phyloP scores from a whole-genome alignment of 1,139 yeast genomes.

The Spathaspora sp. region DNA sequence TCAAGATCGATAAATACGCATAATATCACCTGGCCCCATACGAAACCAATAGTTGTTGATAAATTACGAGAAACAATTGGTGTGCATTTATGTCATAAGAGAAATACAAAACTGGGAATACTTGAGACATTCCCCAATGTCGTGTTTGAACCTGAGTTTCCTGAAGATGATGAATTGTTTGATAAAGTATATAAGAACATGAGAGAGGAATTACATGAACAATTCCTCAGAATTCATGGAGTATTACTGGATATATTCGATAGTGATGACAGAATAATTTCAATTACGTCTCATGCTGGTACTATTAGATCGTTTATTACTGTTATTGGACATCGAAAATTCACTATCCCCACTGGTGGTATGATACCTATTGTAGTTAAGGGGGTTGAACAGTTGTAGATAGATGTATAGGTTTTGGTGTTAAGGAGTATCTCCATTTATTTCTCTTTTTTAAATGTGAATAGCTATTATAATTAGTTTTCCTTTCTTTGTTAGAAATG shows the following conservation, averaged over 20 bases:
- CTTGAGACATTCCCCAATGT: constrained; percentile 26
- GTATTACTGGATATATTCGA: constrained; percentile 55
- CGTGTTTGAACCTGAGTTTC: constrained; percentile 44
- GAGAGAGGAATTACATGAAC: constrained; percentile 38
- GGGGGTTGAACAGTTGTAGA: constrained; percentile 17
- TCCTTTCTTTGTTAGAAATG: too few species aligned
- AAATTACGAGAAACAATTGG: constrained; percentile 68
- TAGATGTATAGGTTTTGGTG: neutral
- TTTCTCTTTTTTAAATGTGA: too few species aligned
- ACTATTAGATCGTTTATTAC: constrained; percentile 57
- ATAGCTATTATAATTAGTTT: too few species aligned
- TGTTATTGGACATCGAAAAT: constrained; percentile 57
- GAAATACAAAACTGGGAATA: constrained; percentile 39
- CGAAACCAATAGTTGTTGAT: constrained; percentile 48
- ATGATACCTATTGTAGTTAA: constrained; percentile 62
- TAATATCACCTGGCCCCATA: constrained; percentile 53
- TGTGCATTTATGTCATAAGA: constrained; percentile 63
- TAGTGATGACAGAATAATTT: constrained; percentile 39
- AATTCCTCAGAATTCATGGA: constrained; percentile 46
- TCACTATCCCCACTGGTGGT: constrained; percentile 63
- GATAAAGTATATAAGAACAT: constrained; percentile 41
- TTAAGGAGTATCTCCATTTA: too few species aligned
- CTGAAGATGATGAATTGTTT: constrained; percentile 49
- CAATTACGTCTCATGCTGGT: constrained; percentile 65
- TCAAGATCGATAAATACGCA: constrained; percentile 62